Percentiles rank a stretch among this genome's conserved stretches.
These are phyloP conservation scores for Saprolegnia diclina DNA, from an alignment of 352 stramenopile species.

Conservation along the genomic window DNA sequence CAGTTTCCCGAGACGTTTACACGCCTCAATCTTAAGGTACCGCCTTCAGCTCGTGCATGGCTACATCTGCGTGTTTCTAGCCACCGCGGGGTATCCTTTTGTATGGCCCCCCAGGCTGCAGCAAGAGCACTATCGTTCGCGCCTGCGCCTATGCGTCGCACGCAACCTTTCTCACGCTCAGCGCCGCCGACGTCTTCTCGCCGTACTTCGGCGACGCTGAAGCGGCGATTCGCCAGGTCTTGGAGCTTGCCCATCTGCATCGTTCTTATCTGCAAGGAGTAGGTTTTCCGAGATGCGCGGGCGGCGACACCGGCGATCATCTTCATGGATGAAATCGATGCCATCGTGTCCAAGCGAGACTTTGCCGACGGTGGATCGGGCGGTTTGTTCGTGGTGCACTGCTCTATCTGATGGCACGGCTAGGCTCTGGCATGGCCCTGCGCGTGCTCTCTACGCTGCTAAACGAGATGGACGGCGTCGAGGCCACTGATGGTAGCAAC, in stretches of 20 bases:
- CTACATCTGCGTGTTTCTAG: conserved; percentile 1
- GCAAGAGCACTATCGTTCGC: conserved; percentile 86
- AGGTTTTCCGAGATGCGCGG: conserved; percentile 68
- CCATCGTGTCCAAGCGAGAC: conserved; percentile 74
- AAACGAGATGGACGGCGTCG: conserved; percentile 97
- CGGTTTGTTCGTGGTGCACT: conserved; percentile 1
- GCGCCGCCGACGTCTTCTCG: conserved; percentile 82
- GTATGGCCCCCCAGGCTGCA: conserved; percentile 86
- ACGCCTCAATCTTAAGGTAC: conserved; percentile 55
- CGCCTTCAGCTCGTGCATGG: background rate
- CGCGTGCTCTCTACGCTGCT: conserved; percentile 96
- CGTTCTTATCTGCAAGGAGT: background rate
- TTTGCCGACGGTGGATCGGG: conserved; percentile 42
- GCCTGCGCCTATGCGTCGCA: conserved; percentile 68
- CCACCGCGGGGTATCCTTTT: conserved; percentile 78
- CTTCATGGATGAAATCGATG: conserved; percentile 89
- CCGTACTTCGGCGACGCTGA: conserved; percentile 87
- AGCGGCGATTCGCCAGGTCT: conserved; percentile 56
- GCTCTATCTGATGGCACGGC: background rate
- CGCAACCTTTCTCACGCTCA: conserved; percentile 83
- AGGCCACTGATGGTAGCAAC: conserved; percentile 77
- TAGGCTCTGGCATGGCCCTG: conserved; percentile 57
- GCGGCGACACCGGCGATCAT: conserved; percentile 85
- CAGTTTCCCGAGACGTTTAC: conserved; percentile 66
- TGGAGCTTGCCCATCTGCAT: background rate